Percentiles rank a stretch among this genome's conserved stretches.
Evolutionary conservation across 176 grass and related monocot species (phyloP).

Genomic region (Thalia dealbata): DNA sequence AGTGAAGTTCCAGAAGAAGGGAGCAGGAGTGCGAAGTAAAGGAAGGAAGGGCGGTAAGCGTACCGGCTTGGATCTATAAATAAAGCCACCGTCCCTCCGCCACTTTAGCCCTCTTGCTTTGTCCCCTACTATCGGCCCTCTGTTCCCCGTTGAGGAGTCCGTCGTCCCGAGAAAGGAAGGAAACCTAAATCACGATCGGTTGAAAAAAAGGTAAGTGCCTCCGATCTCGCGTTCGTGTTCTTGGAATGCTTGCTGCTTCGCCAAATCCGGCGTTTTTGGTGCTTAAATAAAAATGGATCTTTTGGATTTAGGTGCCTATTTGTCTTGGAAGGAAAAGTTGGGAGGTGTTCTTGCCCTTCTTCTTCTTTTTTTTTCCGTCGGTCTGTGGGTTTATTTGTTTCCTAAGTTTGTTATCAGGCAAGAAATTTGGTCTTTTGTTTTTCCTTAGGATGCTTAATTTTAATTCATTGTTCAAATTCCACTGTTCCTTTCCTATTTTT

Average conservation of each 20-base stretch:
- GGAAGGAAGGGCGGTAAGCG: neutral
- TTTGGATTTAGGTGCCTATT: neutral
- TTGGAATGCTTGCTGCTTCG: neutral
- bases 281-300: neutral
- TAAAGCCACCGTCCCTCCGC: neutral
- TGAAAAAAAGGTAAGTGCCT: neutral
- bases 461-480: neutral
- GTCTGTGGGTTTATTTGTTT: too few species aligned
- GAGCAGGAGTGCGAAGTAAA: too few species aligned
- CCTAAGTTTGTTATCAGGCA: too few species aligned
- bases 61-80: neutral
- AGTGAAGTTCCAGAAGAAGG: neutral
- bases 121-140: too few species aligned
- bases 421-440: too few species aligned
- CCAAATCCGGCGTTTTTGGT: neutral
- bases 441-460: neutral
- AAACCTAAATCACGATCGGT: neutral
- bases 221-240: neutral
- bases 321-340: neutral
- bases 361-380: too few species aligned
- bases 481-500: neutral
- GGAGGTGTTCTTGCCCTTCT: neutral
- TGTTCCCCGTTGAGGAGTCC: neutral
- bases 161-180: neutral
- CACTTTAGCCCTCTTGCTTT: too few species aligned